Conservation (phyloP, 169 alveolate species). For the Plasmodium knowlesi region DNA sequence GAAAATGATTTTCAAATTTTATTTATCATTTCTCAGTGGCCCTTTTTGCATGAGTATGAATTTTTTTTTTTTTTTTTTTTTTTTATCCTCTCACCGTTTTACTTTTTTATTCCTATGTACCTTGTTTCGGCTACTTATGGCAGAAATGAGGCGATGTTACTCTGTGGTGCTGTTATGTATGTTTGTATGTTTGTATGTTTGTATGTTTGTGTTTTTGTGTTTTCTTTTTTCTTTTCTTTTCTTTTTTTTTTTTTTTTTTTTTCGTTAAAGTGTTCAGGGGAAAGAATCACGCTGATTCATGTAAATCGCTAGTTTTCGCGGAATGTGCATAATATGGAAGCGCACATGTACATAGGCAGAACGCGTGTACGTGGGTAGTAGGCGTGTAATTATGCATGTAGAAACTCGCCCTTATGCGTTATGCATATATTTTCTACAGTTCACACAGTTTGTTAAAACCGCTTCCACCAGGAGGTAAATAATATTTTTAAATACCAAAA, state of each 20-base stretch:
- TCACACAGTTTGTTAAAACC: neutral
- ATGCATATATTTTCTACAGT: neutral
- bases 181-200: neutral
- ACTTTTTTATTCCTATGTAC: neutral
- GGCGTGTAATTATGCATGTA: neutral
- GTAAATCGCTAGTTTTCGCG: neutral
- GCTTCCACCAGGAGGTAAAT: neutral
- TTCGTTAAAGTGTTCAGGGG: neutral
- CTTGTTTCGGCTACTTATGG: neutral
- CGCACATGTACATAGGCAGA: neutral
- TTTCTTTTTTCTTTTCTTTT: too few relatives aligned
- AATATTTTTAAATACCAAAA: neutral
- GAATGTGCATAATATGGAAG: neutral
- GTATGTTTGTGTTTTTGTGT: too few relatives aligned
- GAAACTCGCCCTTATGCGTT: neutral
- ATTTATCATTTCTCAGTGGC: neutral
- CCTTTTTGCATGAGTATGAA: neutral
- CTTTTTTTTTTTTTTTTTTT: neutral
- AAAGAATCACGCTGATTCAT: neutral
- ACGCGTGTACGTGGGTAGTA: neutral
- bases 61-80: neutral
- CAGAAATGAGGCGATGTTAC: neutral
- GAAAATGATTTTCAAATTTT: neutral
- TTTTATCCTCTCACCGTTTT: neutral
- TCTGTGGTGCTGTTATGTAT: neutral